A percentile compares a stretch with the other conserved stretches of the same genome.
phyloP scores from a whole-genome alignment of 2,329 filamentous ascomycete species.

The Fusarium sp. region DNA sequence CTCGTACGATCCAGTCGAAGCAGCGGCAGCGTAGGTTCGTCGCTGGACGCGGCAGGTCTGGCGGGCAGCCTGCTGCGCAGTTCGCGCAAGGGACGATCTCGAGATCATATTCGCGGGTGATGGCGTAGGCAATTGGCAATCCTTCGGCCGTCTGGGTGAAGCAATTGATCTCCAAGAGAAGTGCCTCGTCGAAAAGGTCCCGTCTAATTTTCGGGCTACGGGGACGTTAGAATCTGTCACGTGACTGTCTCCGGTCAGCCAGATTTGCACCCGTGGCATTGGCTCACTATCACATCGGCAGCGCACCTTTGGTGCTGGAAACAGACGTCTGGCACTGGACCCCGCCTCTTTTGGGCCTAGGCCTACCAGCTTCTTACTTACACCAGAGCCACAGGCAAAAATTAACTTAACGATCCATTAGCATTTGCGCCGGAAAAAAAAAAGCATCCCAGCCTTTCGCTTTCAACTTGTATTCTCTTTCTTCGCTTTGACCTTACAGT shows the following conservation, averaged over 20 bases:
- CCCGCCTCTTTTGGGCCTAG: slow-evolving; percentile 37
- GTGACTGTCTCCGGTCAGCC: slow-evolving; percentile 52
- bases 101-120: slow-evolving; percentile 72
- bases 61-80: slow-evolving; percentile 69
- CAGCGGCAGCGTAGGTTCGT: slow-evolving; percentile 71
- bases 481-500: slow-evolving; percentile 12
- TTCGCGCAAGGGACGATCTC: slow-evolving; percentile 71
- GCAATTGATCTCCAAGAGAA: slow-evolving; percentile 58
- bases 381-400: slow-evolving; percentile 45
- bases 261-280: slow-evolving; percentile 49
- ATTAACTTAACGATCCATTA: slow-evolving; percentile 36
- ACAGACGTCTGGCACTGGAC: slow-evolving; percentile 38
- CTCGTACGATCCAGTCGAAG: slow-evolving; percentile 85
- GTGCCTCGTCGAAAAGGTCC: slow-evolving; percentile 60
- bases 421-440: slow-evolving; percentile 43
- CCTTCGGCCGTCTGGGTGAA: slow-evolving; percentile 58
- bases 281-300: slow-evolving; percentile 38
- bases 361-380: slow-evolving; percentile 43
- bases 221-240: slow-evolving; percentile 51
- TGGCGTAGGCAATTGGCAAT: slow-evolving; percentile 69
- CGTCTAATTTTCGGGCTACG: slow-evolving; percentile 60
- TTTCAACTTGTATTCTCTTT: slow-evolving; percentile 19
- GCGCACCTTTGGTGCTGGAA: slow-evolving; percentile 23
- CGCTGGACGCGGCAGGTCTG: slow-evolving; percentile 69
- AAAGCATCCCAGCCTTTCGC: slow-evolving; percentile 39